Evolutionary conservation across 345 rosid genomes (phyloP), one percentile per base, ranked within the genome.

Genomic region (Atalantia buxifolia): DNA sequence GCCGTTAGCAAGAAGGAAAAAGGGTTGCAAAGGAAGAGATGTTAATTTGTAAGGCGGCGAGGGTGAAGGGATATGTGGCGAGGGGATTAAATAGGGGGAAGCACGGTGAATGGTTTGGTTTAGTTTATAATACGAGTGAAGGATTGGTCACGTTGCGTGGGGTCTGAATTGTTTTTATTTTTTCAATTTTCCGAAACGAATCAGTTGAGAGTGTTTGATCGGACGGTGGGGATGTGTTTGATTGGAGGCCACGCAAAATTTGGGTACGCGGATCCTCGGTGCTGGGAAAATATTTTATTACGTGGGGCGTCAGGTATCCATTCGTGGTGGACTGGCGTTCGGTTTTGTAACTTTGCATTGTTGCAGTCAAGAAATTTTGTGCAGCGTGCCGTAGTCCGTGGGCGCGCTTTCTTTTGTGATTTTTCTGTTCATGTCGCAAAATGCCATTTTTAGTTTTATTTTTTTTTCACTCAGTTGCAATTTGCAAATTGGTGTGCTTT

Each of bases 21-120:
- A 45, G 9, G 21, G 16, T 1, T 69, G 45, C 13, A 66, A 28
- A 2, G 66, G 4, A 25, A 61, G 19, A 24, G 24, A 3, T 2
- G 2, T 33, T 3, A 5, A 0, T 21, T 57, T 19, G 61, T 25
- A 65, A 59, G 72, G 69, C 71, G 40, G 61, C 27, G 25, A 67
- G 42, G 50, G 75, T 36, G 28, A 13, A 2, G 40, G 24, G 9
- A 66, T 60, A 40, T 60, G 50, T 12, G 77, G 78, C 55, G 22
- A 75, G 61, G 75, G 42, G 60, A 25, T 59, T 76, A 76, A 24
- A 68, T 67, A 35, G 73, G 66, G 38, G 7, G 55, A 53, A 12
- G 7, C 31, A 5, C 8, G 35, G 33, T 45, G 45, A 35, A 57
- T 72, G 5, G 69, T 25, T 63, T 12, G 31, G 0, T 10, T 4